Evolutionary conservation across 2,329 filamentous ascomycete genomes (phyloP).

Genomic region (Cercospora zeae-maydis): DNA sequence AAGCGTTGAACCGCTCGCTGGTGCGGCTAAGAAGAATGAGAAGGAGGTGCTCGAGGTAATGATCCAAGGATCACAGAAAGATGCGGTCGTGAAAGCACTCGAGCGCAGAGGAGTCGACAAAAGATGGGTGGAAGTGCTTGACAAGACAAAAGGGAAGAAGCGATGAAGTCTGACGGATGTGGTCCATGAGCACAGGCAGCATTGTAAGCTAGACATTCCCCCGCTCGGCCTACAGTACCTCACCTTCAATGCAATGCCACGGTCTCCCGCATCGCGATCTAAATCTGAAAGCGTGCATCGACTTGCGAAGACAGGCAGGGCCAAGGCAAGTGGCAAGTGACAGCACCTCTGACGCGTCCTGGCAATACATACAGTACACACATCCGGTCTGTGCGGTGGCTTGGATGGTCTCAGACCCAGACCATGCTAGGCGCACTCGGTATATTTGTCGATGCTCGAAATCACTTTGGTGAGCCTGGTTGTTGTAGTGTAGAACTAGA

Average conservation of each 20-base stretch:
- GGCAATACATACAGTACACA: too few relatives aligned
- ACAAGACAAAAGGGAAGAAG: slow-evolving; percentile 67
- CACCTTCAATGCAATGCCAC: background rate
- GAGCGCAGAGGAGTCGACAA: slow-evolving; percentile 56
- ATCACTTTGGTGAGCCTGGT: too few relatives aligned
- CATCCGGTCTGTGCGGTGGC: too few relatives aligned
- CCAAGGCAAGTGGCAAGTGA: background rate
- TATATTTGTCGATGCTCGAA: too few relatives aligned
- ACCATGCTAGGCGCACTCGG: too few relatives aligned
- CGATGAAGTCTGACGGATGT: slow-evolving; percentile 15
- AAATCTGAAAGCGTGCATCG: background rate
- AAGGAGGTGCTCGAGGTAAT: slow-evolving; percentile 64
- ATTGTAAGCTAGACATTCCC: background rate
- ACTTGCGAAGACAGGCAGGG: background rate
- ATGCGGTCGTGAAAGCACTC: slow-evolving; percentile 58
- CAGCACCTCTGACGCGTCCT: too few relatives aligned
- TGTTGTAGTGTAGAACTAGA: too few relatives aligned
- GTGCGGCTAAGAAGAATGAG: slow-evolving; percentile 58
- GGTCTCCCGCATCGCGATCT: background rate
- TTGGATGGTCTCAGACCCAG: too few relatives aligned
- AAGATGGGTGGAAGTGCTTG: slow-evolving; percentile 61
- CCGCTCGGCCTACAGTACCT: background rate
- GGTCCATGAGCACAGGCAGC: background rate
- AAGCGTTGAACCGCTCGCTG: slow-evolving; percentile 59
- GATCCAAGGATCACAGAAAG: slow-evolving; percentile 64